Evolutionary conservation across 2,329 filamentous ascomycete species (phyloP).

Genomic region (Pseudovirgaria hyperparasitica): DNA sequence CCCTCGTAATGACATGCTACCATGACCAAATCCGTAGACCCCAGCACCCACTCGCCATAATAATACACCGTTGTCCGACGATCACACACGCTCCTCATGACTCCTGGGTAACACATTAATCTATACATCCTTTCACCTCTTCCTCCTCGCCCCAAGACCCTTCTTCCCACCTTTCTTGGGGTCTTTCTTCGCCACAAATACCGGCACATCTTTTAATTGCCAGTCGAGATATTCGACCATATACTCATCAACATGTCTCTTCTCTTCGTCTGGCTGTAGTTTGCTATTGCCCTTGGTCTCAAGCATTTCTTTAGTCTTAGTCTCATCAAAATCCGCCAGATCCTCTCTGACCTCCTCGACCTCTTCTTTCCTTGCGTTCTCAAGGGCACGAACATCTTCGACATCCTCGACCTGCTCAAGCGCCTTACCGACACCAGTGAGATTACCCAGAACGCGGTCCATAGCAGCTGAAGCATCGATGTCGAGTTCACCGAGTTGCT

Average conservation of each 20-base stretch:
- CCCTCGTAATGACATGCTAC: too few species aligned
- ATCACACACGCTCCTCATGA: too few species aligned
- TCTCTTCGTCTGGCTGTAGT: slow-evolving; percentile 9
- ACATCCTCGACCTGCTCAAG: slow-evolving; percentile 85
- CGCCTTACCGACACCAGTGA: slow-evolving; percentile 45
- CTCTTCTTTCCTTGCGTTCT: slow-evolving; percentile 78
- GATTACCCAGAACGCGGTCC: slow-evolving; percentile 67
- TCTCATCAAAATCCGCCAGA: slow-evolving; percentile 28
- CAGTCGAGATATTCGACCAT: slow-evolving; percentile 18
- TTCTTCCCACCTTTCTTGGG: slow-evolving; percentile 7
- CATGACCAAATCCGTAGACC: too few species aligned
- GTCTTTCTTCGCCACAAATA: slow-evolving; percentile 17
- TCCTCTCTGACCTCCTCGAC: slow-evolving; percentile 41
- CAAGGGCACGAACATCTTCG: slow-evolving; percentile 82
- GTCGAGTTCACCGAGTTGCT: slow-evolving; percentile 23
- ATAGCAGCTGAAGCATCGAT: slow-evolving; percentile 71
- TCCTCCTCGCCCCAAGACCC: slow-evolving; percentile 1
- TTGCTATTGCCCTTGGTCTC: slow-evolving; percentile 9
- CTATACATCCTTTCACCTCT: neutral
- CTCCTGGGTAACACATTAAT: too few species aligned
- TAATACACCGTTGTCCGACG: too few species aligned
- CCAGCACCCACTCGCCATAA: too few species aligned
- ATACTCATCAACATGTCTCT: slow-evolving; percentile 22
- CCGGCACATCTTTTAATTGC: slow-evolving; percentile 21
- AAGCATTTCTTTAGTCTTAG: slow-evolving; percentile 10